phyloP scores from a whole-genome alignment of 108 stramenopile genomes.

The Aurantiochytrium sp. region DNA sequence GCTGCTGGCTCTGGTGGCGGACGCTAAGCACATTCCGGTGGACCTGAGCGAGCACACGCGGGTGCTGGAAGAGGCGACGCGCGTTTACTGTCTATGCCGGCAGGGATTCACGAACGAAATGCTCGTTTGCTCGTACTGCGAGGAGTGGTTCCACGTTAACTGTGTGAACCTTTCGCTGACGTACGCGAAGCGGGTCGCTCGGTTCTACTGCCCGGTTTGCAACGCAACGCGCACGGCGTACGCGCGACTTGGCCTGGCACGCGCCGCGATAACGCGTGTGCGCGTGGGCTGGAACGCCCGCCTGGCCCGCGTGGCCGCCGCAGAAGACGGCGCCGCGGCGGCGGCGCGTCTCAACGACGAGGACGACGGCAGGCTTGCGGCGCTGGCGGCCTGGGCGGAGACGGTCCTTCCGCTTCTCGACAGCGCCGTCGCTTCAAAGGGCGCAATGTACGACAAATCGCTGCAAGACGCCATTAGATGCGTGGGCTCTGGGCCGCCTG shows the following conservation, averaged over 20 bases:
- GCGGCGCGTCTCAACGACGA: not conserved
- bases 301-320: not conserved
- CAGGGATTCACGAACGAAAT: not conserved
- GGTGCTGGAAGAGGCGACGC: not conserved
- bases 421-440: not conserved
- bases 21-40: not conserved
- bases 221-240: not conserved
- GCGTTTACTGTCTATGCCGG: not conserved
- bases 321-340: not conserved
- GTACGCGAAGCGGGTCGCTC: not conserved
- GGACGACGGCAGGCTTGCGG: not conserved
- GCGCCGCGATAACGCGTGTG: not conserved
- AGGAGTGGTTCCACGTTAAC: constrained; percentile 7
- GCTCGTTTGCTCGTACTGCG: not conserved
- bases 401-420: not conserved
- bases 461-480: not conserved
- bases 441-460: not conserved
- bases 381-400: not conserved
- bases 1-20: not conserved
- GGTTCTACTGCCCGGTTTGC: not conserved
- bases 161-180: not conserved
- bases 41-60: constrained; percentile 16
- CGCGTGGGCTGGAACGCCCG: not conserved
- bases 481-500: not conserved
- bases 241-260: not conserved